phyloP scores from a whole-genome alignment of 192 early-diverging fungal genomes.

The Coemansia sp. region DNA sequence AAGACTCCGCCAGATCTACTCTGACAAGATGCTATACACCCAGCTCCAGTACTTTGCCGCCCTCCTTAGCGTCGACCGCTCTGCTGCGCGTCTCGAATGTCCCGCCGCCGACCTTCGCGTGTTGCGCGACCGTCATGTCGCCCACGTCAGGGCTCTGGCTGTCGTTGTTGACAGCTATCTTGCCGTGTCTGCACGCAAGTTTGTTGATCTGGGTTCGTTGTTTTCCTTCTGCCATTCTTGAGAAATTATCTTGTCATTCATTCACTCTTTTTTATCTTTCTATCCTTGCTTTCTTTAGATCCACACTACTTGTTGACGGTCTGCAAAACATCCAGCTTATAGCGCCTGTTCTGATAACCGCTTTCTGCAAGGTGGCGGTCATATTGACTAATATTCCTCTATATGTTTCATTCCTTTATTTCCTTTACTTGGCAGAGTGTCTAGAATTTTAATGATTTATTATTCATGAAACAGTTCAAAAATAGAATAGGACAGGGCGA shows the following conservation, averaged over 20 bases:
- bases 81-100: slow-evolving; percentile 24
- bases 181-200: slow-evolving; percentile 67
- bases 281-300: too few species aligned
- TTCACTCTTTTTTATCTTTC: background rate
- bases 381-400: too few species aligned
- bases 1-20: slow-evolving; percentile 63
- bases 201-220: slow-evolving; percentile 70
- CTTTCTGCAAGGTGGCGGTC: too few species aligned
- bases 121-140: slow-evolving; percentile 45
- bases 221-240: slow-evolving; percentile 52
- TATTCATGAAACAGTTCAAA: too few species aligned
- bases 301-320: background rate
- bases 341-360: too few species aligned
- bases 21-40: slow-evolving; percentile 74
- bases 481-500: too few species aligned
- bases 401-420: too few species aligned
- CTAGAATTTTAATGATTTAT: too few species aligned
- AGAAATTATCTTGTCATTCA: background rate
- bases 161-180: slow-evolving; percentile 67
- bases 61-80: slow-evolving; percentile 44
- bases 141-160: slow-evolving; percentile 51
- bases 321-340: background rate
- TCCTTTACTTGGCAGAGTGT: too few species aligned
- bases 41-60: slow-evolving; percentile 79
- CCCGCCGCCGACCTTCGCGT: slow-evolving; percentile 17